Conservation (phyloP, 129 eudicot species). For the Chrysanthemum seticuspe region DNA sequence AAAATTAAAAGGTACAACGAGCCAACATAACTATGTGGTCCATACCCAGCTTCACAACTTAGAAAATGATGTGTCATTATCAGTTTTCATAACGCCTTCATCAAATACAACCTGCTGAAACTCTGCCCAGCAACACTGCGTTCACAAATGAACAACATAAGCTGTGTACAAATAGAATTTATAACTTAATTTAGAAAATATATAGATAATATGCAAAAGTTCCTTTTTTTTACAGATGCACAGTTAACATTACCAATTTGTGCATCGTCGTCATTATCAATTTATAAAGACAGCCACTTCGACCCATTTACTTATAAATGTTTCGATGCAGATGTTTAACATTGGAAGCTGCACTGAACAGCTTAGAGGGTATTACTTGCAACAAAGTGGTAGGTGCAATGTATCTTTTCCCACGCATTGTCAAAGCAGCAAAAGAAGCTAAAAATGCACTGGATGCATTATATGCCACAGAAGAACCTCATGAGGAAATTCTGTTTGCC, state of each 20-base stretch:
- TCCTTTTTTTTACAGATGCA: neutral
- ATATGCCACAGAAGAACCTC: slow-evolving; percentile 50
- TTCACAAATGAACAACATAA: slow-evolving; percentile 9
- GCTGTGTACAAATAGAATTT: neutral
- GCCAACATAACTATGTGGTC: slow-evolving; percentile 7
- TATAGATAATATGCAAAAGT: neutral
- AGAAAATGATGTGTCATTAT: slow-evolving; percentile 15
- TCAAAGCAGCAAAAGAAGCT: slow-evolving; percentile 77
- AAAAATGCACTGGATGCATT: slow-evolving; percentile 73
- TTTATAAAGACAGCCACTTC: neutral
- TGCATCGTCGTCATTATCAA: neutral
- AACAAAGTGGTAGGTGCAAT: slow-evolving; percentile 95
- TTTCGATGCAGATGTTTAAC: slow-evolving; percentile 31
- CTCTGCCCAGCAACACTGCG: slow-evolving; percentile 98
- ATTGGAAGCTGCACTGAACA: slow-evolving; percentile 82
- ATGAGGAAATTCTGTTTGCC: slow-evolving; percentile 73
- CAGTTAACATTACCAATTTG: neutral
- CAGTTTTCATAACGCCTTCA: slow-evolving; percentile 85
- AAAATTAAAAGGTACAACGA: slow-evolving; percentile 9
- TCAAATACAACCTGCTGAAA: slow-evolving; percentile 75
- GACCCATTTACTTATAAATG: neutral
- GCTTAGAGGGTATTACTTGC: slow-evolving; percentile 88
- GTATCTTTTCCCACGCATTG: slow-evolving; percentile 98
- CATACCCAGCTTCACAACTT: slow-evolving; percentile 21
- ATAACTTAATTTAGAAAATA: neutral